Base-by-base conservation (phyloP, 208 protist species). In the Trichomonas tenax region DNA sequence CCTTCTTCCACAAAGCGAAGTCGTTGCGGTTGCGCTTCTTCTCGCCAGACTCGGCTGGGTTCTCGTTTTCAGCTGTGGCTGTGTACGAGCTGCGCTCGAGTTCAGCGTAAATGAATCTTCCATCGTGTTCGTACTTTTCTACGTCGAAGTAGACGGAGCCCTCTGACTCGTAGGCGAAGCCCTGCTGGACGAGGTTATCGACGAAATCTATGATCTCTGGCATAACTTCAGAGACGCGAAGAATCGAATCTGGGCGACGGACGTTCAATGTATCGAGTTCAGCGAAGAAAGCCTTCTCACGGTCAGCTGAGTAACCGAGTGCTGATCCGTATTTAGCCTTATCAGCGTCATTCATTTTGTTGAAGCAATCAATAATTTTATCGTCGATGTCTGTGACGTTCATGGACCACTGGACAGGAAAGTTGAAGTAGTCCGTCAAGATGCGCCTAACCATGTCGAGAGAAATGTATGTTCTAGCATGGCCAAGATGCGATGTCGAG, bases 311-410 rank as follows among this genome's bases (percentile, higher is more conserved):
- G n/a, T 93, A 93, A 0, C 44, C 86, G 31, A 93, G 45, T 34
- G 45, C 44, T 3, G 86, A 49, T 4, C 17, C 17, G n/a, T n/a
- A 93, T 21, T 44, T 44, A 15, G 86, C 44, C 44, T 93, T 93
- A 38, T 51, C 31, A 0, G 34, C 17, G 26, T 72, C 58, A 72
- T 17, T n/a, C 58, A 72, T 72, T 34, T 40, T 11, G 46, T 93
- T 93, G 86, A 93, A 93, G 1, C 0, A 8, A 38, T 93, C 31
- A 86, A 98, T 98, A 88, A 98, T 98, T 96, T 98, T 98, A 96
- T 98, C 98, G 96, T 98, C 98, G 44, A 98, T 97, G 96, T 98
- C 98, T 40, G 98, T 98, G 63, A 98, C 97, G 95, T 98, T 98
- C 97, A 98, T 98, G 21, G 97, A 96, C 95, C 97, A 97, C 21